phyloP scores from a whole-genome alignment of 768 basidiomycete genomes.

The Phanerochaete carnosa region DNA sequence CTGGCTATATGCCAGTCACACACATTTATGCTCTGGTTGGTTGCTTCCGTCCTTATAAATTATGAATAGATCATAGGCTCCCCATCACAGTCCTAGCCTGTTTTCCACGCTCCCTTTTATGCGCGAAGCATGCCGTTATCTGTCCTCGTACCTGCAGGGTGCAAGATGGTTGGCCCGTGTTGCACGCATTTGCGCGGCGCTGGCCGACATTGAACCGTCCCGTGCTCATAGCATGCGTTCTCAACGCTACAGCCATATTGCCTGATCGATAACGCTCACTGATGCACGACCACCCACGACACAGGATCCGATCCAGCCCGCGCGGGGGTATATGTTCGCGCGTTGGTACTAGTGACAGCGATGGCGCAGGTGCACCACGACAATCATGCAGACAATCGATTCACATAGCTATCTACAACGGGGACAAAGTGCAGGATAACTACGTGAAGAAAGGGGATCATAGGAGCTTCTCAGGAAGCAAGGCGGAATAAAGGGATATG shows the following conservation, averaged over 20 bases:
- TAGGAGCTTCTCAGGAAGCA: slow-evolving; percentile 5
- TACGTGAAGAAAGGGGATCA: background rate
- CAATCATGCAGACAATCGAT: background rate
- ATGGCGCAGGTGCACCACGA: too few relatives aligned
- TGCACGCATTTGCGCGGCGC: background rate
- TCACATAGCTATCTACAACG: slow-evolving; percentile 2
- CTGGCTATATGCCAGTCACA: background rate
- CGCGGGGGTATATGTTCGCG: too few relatives aligned
- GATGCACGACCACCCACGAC: too few relatives aligned
- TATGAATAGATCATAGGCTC: background rate
- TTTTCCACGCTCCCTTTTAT: background rate
- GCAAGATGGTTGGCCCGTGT: background rate
- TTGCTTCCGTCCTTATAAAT: background rate
- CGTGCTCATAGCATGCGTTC: too few relatives aligned
- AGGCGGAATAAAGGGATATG: slow-evolving; percentile 1
- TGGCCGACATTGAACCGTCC: too few relatives aligned
- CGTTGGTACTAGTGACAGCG: too few relatives aligned
- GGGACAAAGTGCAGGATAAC: background rate
- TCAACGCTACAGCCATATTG: too few relatives aligned
- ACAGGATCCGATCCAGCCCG: too few relatives aligned
- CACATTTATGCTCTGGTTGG: background rate
- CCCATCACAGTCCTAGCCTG: background rate
- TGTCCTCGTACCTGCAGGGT: background rate
- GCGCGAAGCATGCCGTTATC: background rate
- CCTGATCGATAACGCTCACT: too few relatives aligned